Base-by-base conservation (phyloP, 2,329 filamentous ascomycete species). In the Venturia nashicola region DNA sequence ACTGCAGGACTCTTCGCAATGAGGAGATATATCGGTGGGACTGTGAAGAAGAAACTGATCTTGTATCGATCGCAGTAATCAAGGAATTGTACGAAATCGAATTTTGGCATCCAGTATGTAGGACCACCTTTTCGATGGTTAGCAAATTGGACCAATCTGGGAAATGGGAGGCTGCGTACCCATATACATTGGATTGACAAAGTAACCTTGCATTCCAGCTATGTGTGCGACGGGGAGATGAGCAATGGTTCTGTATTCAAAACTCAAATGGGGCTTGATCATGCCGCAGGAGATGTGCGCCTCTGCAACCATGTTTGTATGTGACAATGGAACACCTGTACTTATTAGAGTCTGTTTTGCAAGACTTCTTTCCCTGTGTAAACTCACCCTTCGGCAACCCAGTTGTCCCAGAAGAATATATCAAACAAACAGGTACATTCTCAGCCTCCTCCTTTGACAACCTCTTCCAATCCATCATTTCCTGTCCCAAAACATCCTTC, bases 61-160 rank as follows among this genome's bases (percentile, higher is more conserved):
- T 72, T 71, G 68, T 82, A 80, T 60, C 76, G 75, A 51, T 76
- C 76, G 68, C 76, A 77, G 71, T 84, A 80, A 46, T 75, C 72
- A 62, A 86, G 76, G 69, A 87, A 86, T 44, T 79, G 74, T 2
- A 71, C 70, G 65, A 84, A 83, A 65, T 83, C 78, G 70, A 87
- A 87, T 48, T 76, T 77, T 4, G 78, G 75, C 84, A 87, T 86
- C 84, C 84, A 87, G 75, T 83, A 86, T 2, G 82, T 70, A 5
- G 70, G 67, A 2, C 75, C 75, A 42, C 72, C 74, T 36, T 36
- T 57, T 12, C 14, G 11, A 34, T 36, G 51, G 9, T 57, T 36
- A 57, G 51, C 32, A 39, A 27, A 23, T 27, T 4, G 14, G 27
- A 5, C 12, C 20, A 8, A 16, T 12, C 5, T 14, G 46, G 20